Evolutionary conservation across 1,139 yeast genomes (phyloP).

Genomic region (Pichia sp.): DNA sequence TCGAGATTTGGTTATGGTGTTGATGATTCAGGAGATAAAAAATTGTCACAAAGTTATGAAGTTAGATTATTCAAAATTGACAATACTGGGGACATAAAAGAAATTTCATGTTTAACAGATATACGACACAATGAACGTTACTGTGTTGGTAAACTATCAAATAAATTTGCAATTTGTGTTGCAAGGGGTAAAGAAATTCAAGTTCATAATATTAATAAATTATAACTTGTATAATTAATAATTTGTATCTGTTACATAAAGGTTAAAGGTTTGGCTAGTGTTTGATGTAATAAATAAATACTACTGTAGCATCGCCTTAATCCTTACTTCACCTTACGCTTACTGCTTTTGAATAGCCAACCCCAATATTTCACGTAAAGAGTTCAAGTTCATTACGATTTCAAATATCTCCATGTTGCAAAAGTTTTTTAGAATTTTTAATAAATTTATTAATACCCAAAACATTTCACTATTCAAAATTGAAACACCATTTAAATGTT

Average conservation of each 20-base stretch:
- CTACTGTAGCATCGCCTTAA: neutral
- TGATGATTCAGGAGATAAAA: neutral
- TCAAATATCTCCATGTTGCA: no score
- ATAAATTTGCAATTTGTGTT: conserved; percentile 13
- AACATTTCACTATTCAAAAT: no score
- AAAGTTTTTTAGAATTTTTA: no score
- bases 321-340: neutral
- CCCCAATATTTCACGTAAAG: no score
- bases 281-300: neutral
- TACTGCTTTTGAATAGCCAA: no score
- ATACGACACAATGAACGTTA: conserved; percentile 12
- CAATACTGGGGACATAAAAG: conserved; percentile 17
- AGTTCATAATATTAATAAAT: neutral
- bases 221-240: neutral
- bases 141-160: conserved; percentile 19
- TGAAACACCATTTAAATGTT: no score
- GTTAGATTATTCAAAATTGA: conserved; percentile 17
- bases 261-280: neutral
- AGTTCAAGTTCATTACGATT: no score
- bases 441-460: no score
- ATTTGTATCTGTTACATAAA: neutral
- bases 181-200: conserved; percentile 7
- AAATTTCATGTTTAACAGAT: conserved; percentile 12
- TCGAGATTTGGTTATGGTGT: neutral
- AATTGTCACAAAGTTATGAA: neutral